phyloP scores from a whole-genome alignment of 2,329 filamentous ascomycete genomes.

The Nothopassalora personata region DNA sequence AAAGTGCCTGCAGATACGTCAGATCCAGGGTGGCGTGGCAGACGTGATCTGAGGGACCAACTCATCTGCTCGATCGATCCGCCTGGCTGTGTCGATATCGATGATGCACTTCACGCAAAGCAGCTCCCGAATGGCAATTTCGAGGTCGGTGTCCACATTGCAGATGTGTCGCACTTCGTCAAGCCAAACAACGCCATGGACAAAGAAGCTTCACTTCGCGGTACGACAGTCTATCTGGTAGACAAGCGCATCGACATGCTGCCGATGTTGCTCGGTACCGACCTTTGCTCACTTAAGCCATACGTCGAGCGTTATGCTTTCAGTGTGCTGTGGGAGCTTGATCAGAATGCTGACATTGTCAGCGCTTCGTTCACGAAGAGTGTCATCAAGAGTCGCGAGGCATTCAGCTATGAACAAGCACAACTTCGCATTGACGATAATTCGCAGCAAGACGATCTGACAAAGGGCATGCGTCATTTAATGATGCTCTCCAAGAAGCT shows the following conservation, averaged over 20 bases:
- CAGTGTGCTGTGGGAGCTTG: slow-evolving; percentile 68
- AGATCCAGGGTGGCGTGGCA: slow-evolving; percentile 79
- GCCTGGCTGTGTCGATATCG: slow-evolving; percentile 93
- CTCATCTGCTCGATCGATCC: slow-evolving; percentile 97
- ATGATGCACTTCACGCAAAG: slow-evolving; percentile 88
- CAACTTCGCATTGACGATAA: slow-evolving; percentile 88
- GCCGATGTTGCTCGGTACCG: slow-evolving; percentile 89
- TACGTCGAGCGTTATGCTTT: slow-evolving; percentile 75
- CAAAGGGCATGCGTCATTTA: slow-evolving; percentile 79
- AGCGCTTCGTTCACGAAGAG: slow-evolving; percentile 90
- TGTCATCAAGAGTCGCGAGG: slow-evolving; percentile 92
- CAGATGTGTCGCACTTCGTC: slow-evolving; percentile 98
- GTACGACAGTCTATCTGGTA: slow-evolving; percentile 94
- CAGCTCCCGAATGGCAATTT: slow-evolving; percentile 85
- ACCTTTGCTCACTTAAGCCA: slow-evolving; percentile 92
- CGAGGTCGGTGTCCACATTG: slow-evolving; percentile 96
- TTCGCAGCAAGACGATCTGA: slow-evolving; percentile 83
- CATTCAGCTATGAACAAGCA: slow-evolving; percentile 95
- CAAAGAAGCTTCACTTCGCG: slow-evolving; percentile 83
- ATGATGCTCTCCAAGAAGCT: slow-evolving; percentile 87
- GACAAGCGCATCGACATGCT: slow-evolving; percentile 99
- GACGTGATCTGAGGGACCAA: slow-evolving; percentile 76
- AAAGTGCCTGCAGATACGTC: slow-evolving; percentile 74
- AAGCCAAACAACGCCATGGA: slow-evolving; percentile 98
- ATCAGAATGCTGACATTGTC: slow-evolving; percentile 76